Conservation (phyloP, 139 green algal genomes). For the Coelastrella sp. region DNA sequence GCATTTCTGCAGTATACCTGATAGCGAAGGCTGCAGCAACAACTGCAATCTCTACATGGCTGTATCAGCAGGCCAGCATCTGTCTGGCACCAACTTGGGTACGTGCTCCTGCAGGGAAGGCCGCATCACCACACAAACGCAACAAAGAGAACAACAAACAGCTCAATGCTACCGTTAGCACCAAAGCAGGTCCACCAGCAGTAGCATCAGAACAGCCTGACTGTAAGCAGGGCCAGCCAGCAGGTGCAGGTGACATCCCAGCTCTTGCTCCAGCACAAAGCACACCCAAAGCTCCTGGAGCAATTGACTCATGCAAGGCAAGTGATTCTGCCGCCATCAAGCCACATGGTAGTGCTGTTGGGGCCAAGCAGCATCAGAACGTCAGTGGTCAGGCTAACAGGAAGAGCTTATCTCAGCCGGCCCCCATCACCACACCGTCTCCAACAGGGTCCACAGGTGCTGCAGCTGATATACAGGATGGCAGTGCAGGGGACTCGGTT, state of each 20-base stretch:
- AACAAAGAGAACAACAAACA: slow-evolving; percentile 17
- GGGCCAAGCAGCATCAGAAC: slow-evolving; percentile 4
- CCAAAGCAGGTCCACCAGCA: not conserved
- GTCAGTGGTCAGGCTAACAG: not conserved
- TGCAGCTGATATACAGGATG: not conserved
- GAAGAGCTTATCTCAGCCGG: slow-evolving; percentile 2
- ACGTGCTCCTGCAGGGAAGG: not conserved
- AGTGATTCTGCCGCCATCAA: not conserved
- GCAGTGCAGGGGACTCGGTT: slow-evolving; percentile 14
- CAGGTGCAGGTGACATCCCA: too few species aligned
- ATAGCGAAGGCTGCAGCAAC: too few species aligned
- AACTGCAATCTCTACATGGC: too few species aligned
- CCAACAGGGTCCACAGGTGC: slow-evolving; percentile 16
- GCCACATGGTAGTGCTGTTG: not conserved
- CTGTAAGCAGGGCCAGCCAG: too few species aligned
- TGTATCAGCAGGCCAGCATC: too few species aligned
- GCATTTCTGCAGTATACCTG: too few species aligned
- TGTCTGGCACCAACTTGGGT: too few species aligned
- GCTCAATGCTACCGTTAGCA: not conserved
- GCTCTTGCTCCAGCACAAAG: too few species aligned
- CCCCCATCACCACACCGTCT: not conserved
- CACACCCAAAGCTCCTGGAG: too few species aligned
- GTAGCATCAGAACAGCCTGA: too few species aligned
- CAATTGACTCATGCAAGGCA: too few species aligned
- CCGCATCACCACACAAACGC: not conserved